Conservation (phyloP, 2,329 filamentous ascomycete species). For the Botryotinia globosa region DNA sequence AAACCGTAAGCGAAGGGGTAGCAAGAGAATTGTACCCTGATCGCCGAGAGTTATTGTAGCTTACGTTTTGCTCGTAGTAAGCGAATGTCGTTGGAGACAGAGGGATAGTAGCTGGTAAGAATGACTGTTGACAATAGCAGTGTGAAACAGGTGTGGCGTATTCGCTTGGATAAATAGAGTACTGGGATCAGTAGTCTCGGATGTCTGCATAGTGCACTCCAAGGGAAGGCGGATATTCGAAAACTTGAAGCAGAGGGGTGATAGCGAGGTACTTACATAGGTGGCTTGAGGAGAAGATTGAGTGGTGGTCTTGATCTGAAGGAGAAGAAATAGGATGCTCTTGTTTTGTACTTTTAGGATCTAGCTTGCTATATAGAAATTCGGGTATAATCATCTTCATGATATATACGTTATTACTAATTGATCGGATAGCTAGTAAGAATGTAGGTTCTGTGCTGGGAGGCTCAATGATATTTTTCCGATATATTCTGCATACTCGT, state of each 20-base stretch:
- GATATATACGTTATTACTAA: too few relatives aligned
- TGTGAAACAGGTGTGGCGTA: not conserved
- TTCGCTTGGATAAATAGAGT: not conserved
- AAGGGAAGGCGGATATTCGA: not conserved
- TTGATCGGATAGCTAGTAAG: not conserved
- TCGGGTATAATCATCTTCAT: too few relatives aligned
- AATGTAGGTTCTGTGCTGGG: not conserved
- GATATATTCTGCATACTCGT: not conserved
- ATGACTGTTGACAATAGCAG: not conserved
- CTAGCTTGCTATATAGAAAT: too few relatives aligned
- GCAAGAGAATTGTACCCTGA: too few relatives aligned
- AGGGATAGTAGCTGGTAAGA: not conserved
- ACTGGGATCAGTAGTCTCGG: not conserved
- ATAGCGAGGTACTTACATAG: not conserved
- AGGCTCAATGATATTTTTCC: not conserved
- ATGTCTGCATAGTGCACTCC: not conserved
- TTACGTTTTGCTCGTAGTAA: too few relatives aligned
- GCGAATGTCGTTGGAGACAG: too few relatives aligned
- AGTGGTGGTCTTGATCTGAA: not conserved
- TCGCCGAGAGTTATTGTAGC: too few relatives aligned
- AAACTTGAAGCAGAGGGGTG: not conserved
- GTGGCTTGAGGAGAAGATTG: not conserved
- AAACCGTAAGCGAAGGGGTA: too few relatives aligned
- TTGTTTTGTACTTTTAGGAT: too few relatives aligned
- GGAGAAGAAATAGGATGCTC: not conserved